These are phyloP conservation scores for Talaromyces nanjingensis DNA, from an alignment of 495 filamentous ascomycete species.

Conservation along the genomic window DNA sequence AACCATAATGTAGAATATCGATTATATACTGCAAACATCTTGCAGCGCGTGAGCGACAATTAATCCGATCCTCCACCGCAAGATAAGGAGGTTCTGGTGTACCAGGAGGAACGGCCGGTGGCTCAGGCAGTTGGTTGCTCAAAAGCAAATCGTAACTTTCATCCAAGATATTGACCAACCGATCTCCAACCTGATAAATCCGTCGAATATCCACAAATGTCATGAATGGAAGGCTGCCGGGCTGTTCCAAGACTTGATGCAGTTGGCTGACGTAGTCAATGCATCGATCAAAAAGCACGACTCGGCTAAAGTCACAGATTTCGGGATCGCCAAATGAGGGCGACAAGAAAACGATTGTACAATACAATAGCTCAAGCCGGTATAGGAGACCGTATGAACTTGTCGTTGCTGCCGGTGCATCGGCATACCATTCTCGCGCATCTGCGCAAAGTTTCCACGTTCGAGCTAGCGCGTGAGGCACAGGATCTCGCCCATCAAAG, in stretches of 20 bases:
- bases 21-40: constrained; percentile 27
- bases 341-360: constrained; percentile 74
- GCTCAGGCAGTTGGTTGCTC: constrained; percentile 23
- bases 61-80: constrained; percentile 28
- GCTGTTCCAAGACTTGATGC: constrained; percentile 31
- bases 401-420: constrained; percentile 51
- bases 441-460: constrained; percentile 57
- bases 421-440: constrained; percentile 59
- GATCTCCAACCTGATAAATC: constrained; percentile 27
- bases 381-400: constrained; percentile 59
- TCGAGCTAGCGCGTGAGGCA: constrained; percentile 51
- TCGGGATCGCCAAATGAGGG: constrained; percentile 60
- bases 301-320: constrained; percentile 58
- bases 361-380: constrained; percentile 76
- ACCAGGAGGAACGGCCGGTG: constrained; percentile 27
- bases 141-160: constrained; percentile 30
- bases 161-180: constrained; percentile 25
- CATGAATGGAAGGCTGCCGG: constrained; percentile 23
- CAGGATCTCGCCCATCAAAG: constrained; percentile 56
- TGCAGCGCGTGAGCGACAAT: constrained; percentile 28
- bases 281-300: constrained; percentile 75
- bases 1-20: constrained; percentile 27
- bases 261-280: constrained; percentile 55
- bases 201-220: constrained; percentile 36
- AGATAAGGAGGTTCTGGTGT: constrained; percentile 30